phyloP scores from a whole-genome alignment of 441 rosid species.

The Syzygium syzygioides region DNA sequence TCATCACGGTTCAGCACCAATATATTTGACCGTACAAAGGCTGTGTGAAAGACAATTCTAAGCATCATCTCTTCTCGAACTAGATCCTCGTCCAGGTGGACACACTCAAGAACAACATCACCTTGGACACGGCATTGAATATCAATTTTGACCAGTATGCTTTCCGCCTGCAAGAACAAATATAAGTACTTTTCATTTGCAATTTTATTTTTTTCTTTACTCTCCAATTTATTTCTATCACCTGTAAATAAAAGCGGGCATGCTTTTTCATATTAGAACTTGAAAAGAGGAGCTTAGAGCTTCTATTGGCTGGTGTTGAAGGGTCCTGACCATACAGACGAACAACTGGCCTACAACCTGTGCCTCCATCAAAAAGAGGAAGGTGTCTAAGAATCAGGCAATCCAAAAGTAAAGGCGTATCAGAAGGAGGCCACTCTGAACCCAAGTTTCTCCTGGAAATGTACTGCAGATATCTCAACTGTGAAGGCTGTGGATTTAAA shows the following conservation, averaged over 20 bases:
- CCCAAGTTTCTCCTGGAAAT: slow-evolving; percentile 82
- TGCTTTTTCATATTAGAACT: slow-evolving; percentile 56
- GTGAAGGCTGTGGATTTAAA: slow-evolving; percentile 91
- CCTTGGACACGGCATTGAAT: slow-evolving; percentile 81
- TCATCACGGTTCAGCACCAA: slow-evolving; percentile 69
- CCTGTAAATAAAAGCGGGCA: slow-evolving; percentile 58
- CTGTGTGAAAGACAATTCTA: slow-evolving; percentile 87
- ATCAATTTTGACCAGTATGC: slow-evolving; percentile 66
- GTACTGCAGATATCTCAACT: slow-evolving; percentile 90
- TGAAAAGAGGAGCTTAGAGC: slow-evolving; percentile 77
- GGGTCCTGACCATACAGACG: slow-evolving; percentile 87
- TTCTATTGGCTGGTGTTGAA: slow-evolving; percentile 55
- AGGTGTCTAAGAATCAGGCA: slow-evolving; percentile 74
- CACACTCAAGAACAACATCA: slow-evolving; percentile 88
- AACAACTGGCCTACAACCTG: slow-evolving; percentile 75
- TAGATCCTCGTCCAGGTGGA: slow-evolving; percentile 71
- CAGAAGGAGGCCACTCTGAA: slow-evolving; percentile 92
- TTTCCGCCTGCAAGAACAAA: slow-evolving; percentile 61
- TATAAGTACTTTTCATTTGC: slow-evolving; percentile 7
- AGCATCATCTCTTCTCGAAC: slow-evolving; percentile 66
- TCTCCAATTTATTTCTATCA: slow-evolving; percentile 9
- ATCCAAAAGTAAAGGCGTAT: slow-evolving; percentile 74
- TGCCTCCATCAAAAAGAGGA: slow-evolving; percentile 64
- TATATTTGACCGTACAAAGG: slow-evolving; percentile 69
- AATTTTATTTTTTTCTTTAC: background rate